Evolutionary conservation across 1,284 basidiomycete genomes (phyloP).

Genomic region (Trametes hirsuta): DNA sequence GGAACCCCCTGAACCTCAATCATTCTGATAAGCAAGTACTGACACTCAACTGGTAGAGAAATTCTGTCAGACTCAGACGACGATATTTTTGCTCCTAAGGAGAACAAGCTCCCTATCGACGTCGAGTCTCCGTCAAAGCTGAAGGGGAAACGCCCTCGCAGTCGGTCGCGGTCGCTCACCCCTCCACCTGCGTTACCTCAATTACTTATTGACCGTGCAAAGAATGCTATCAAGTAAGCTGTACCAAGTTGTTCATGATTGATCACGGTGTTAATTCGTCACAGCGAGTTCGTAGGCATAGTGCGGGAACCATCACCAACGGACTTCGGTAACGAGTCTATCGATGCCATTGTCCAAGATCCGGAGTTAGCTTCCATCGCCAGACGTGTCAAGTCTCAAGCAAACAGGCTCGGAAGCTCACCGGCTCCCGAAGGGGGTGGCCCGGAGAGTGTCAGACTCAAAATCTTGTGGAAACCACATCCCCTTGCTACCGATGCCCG

Average conservation of each 20-base stretch:
- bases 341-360: slow-evolving; percentile 53
- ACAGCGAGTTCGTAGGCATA: slow-evolving; percentile 49
- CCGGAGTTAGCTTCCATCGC: slow-evolving; percentile 65
- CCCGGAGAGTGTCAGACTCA: slow-evolving; percentile 52
- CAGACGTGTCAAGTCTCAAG: slow-evolving; percentile 34
- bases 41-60: slow-evolving; percentile 10
- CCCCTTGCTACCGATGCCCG: slow-evolving; percentile 49
- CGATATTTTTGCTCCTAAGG: slow-evolving; percentile 40
- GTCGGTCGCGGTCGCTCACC: slow-evolving; percentile 70
- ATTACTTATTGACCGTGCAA: slow-evolving; percentile 54
- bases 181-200: slow-evolving; percentile 65
- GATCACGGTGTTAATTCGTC: not conserved
- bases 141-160: slow-evolving; percentile 48
- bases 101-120: slow-evolving; percentile 29
- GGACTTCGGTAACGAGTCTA: slow-evolving; percentile 46
- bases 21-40: not conserved
- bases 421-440: slow-evolving; percentile 28
- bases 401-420: slow-evolving; percentile 31
- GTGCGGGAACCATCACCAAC: slow-evolving; percentile 50
- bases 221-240: slow-evolving; percentile 59
- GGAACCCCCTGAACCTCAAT: too few species aligned
- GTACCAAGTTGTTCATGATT: not conserved
- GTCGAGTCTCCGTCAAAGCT: slow-evolving; percentile 16
- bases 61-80: slow-evolving; percentile 52
- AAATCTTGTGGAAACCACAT: slow-evolving; percentile 65